Evolutionary conservation across 2,329 filamentous ascomycete genomes (phyloP).

Genomic region (Fusarium zealandicum): DNA sequence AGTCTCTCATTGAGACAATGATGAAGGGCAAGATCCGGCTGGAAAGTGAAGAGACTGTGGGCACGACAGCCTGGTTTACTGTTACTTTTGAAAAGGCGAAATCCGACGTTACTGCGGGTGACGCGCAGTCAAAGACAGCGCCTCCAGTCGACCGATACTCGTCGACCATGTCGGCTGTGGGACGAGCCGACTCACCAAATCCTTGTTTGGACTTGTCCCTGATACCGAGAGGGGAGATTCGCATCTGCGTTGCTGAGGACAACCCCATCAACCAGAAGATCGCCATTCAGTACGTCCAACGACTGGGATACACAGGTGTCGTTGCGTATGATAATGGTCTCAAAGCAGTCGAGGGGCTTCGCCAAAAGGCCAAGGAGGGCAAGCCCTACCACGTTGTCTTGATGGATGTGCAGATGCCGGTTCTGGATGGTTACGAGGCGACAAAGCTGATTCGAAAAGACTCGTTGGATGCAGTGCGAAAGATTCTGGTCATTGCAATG

Average conservation of each 20-base stretch:
- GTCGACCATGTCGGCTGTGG: constrained; percentile 42
- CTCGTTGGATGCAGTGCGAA: constrained; percentile 75
- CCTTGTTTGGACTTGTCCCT: constrained; percentile 71
- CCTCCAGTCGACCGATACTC: constrained; percentile 48
- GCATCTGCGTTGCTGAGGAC: constrained; percentile 93
- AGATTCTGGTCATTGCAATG: constrained; percentile 95
- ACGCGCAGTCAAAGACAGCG: constrained; percentile 53
- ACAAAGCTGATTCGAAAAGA: constrained; percentile 84
- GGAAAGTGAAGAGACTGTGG: constrained; percentile 75
- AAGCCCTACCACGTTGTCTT: constrained; percentile 87
- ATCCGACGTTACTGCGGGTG: constrained; percentile 64
- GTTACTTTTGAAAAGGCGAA: constrained; percentile 86
- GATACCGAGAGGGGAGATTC: constrained; percentile 78
- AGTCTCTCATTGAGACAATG: constrained; percentile 90
- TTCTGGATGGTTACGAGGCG: constrained; percentile 90
- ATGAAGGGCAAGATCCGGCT: constrained; percentile 87
- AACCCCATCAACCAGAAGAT: constrained; percentile 96
- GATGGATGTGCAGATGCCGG: constrained; percentile 97
- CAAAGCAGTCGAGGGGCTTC: constrained; percentile 87
- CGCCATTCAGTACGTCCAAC: constrained; percentile 87
- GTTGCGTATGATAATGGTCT: constrained; percentile 90
- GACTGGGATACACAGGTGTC: constrained; percentile 80
- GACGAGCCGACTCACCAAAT: constrained; percentile 50
- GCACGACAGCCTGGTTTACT: constrained; percentile 79
- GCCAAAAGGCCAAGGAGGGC: constrained; percentile 72